Evolutionary conservation across 192 early-diverging fungal species (phyloP).

Genomic region (Entomortierella chlamydospora): DNA sequence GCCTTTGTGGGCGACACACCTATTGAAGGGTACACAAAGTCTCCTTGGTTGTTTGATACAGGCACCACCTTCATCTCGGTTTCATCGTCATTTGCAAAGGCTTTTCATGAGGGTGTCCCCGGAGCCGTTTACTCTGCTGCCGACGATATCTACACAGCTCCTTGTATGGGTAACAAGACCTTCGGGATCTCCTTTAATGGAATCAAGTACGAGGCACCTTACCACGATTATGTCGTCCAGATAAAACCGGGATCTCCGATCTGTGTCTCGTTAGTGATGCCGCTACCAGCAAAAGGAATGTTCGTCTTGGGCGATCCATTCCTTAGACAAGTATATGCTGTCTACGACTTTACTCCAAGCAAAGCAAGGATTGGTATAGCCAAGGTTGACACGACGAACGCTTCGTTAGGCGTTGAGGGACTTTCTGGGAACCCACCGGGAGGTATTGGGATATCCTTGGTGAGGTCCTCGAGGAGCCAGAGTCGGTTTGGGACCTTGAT

Average conservation of each 20-base stretch:
- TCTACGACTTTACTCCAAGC: conserved; percentile 48
- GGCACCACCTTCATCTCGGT: conserved; percentile 53
- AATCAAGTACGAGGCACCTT: conserved; percentile 39
- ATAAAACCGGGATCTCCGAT: not conserved
- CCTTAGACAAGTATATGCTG: conserved; percentile 45
- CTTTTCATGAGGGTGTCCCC: conserved; percentile 36
- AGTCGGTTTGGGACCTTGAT: too few relatives aligned
- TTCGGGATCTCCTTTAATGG: conserved; percentile 43
- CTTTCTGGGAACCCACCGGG: too few relatives aligned
- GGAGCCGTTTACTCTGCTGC: conserved; percentile 23
- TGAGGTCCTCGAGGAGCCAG: too few relatives aligned
- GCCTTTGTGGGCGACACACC: conserved; percentile 10
- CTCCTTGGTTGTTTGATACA: conserved; percentile 51
- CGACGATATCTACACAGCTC: conserved; percentile 20
- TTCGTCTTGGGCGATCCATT: conserved; percentile 49
- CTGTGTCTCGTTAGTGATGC: conserved; percentile 50
- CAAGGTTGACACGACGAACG: conserved; percentile 7
- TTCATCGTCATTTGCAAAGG: conserved; percentile 24
- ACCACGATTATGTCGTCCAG: conserved; percentile 31
- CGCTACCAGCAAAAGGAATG: conserved; percentile 37
- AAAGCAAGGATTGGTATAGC: conserved; percentile 35
- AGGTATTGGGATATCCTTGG: too few relatives aligned
- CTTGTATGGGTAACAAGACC: conserved; percentile 32
- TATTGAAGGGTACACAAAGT: conserved; percentile 29
- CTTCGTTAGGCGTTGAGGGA: conserved; percentile 31